Conservation (phyloP, 768 basidiomycete species). For the Mycena galericulata region DNA sequence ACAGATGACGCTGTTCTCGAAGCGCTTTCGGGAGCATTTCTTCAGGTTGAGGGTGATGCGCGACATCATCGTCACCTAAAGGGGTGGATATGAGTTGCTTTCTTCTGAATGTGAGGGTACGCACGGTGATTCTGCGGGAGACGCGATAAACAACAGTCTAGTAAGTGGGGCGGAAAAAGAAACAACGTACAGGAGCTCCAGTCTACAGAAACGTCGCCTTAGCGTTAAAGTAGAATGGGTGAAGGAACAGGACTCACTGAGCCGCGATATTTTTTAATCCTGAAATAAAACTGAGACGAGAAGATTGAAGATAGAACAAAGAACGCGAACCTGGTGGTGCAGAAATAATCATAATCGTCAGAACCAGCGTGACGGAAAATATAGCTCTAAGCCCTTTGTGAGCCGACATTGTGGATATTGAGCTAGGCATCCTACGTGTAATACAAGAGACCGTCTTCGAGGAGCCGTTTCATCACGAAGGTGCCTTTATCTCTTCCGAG, state of each 20-base stretch:
- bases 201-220: conserved; percentile 35
- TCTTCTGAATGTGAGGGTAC: conserved; percentile 1
- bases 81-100: conserved; percentile 35
- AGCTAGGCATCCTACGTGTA: conserved; percentile 48
- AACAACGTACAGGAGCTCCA: conserved; percentile 52
- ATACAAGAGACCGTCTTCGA: conserved; percentile 61
- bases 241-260: conserved; percentile 53
- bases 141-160: background rate
- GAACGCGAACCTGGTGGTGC: conserved; percentile 46
- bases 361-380: conserved; percentile 55
- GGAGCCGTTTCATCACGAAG: conserved; percentile 54
- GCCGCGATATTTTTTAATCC: conserved; percentile 61
- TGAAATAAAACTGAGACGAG: background rate
- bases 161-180: conserved; percentile 20
- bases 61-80: conserved; percentile 71
- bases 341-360: conserved; percentile 59
- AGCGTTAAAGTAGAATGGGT: background rate
- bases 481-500: conserved; percentile 47
- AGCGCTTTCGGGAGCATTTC: conserved; percentile 49
- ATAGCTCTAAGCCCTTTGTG: conserved; percentile 50
- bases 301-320: too few relatives aligned
- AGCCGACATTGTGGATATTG: background rate
- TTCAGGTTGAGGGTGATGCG: conserved; percentile 73
- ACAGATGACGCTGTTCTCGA: conserved; percentile 25
- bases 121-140: conserved; percentile 41